phyloP scores from a whole-genome alignment of 2,329 filamentous ascomycete genomes.

The Aspergillus pseudoglaucus region DNA sequence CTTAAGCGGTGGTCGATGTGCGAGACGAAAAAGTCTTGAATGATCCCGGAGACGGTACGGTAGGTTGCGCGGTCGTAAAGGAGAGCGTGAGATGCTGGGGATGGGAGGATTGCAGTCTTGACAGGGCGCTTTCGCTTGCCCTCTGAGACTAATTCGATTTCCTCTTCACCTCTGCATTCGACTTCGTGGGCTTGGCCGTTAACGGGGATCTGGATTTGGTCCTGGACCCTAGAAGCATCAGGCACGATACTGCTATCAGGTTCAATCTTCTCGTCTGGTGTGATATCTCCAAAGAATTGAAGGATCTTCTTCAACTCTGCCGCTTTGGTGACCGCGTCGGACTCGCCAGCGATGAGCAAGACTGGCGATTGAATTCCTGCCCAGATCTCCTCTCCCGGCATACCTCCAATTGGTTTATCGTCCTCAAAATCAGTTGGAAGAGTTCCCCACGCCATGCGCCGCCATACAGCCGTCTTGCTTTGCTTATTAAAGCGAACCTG shows the following conservation, averaged over 20 bases:
- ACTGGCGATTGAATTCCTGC: slow-evolving; percentile 64
- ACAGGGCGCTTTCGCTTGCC: slow-evolving; percentile 48
- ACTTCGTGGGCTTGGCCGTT: slow-evolving; percentile 21
- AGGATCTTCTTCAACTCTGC: slow-evolving; percentile 64
- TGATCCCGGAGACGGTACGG: slow-evolving; percentile 69
- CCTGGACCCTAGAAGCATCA: slow-evolving; percentile 24
- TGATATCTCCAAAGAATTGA: slow-evolving; percentile 28
- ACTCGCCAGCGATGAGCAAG: slow-evolving; percentile 69
- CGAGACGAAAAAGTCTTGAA: slow-evolving; percentile 71
- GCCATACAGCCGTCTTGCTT: slow-evolving; percentile 74
- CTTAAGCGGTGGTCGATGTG: slow-evolving; percentile 72
- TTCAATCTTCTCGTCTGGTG: slow-evolving; percentile 19
- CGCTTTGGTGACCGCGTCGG: slow-evolving; percentile 69
- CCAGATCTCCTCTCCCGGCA: slow-evolving; percentile 69
- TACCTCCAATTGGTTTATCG: slow-evolving; percentile 49
- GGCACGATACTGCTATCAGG: slow-evolving; percentile 20
- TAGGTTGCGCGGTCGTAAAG: slow-evolving; percentile 72
- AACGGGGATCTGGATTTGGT: slow-evolving; percentile 12
- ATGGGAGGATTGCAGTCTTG: slow-evolving; percentile 63
- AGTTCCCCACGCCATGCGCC: slow-evolving; percentile 69
- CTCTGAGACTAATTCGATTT: slow-evolving; percentile 12
- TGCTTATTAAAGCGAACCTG: slow-evolving; percentile 61
- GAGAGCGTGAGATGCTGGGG: slow-evolving; percentile 75
- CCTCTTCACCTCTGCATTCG: slow-evolving; percentile 17
- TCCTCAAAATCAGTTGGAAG: slow-evolving; percentile 51